Percentiles rank a stretch among this genome's conserved stretches.
Conservation (phyloP, 768 basidiomycete genomes). For the Rhodotorula babjevae region DNA sequence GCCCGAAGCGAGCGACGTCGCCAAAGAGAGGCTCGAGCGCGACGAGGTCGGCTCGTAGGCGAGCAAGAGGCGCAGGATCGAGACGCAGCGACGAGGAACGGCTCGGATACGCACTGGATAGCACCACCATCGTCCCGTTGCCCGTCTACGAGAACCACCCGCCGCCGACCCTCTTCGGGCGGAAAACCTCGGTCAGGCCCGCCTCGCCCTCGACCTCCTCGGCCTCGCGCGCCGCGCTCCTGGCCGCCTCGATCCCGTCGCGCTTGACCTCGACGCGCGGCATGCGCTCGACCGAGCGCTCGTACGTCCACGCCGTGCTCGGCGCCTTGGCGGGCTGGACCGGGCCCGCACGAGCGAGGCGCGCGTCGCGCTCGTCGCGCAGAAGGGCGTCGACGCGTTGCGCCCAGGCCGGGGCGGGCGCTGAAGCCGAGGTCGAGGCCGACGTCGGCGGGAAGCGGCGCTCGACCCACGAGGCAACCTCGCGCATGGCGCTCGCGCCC, state of each 20-base stretch:
- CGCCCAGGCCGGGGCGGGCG: not conserved
- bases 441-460: not conserved
- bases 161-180: not conserved
- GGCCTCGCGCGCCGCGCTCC: conserved; percentile 3
- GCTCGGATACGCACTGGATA: not conserved
- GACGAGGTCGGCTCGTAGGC: no score
- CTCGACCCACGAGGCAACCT: conserved; percentile 1
- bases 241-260: not conserved
- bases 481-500: not conserved
- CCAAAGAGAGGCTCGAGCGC: no score
- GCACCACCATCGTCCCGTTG: no score
- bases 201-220: not conserved
- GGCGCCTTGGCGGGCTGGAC: not conserved
- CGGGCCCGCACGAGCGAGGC: not conserved
- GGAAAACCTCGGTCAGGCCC: not conserved
- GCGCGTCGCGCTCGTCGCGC: not conserved
- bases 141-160: not conserved
- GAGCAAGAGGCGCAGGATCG: no score
- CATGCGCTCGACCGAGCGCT: not conserved
- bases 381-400: not conserved
- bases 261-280: not conserved
- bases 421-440: not conserved
- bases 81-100: no score
- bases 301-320: not conserved
- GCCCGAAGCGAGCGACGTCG: no score